Base-by-base conservation (phyloP, 2,329 filamentous ascomycete genomes). In the Colletotrichum lentis region DNA sequence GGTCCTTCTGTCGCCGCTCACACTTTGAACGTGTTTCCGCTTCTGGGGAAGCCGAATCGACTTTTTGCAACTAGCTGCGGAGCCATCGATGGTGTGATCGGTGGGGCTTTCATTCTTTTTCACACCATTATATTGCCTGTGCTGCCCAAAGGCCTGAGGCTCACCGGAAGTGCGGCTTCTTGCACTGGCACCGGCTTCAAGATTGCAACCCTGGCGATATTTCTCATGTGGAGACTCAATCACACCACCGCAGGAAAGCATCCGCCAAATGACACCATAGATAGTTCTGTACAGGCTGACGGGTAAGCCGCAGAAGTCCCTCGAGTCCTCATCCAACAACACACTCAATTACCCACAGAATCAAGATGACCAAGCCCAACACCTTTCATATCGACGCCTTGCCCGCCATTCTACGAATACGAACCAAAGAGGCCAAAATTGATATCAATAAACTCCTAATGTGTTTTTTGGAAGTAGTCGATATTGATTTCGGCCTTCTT, bases 61-160 rank as follows among this genome's bases (percentile, higher is more conserved):
- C 31, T 35, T 16, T 16, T 44, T 46, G 44, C 47, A 41, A 31
- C 20, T 35, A 18, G 12, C 41, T 31, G 64, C 52, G 64, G 64
- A 49, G 50, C 61, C 54, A 46, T 20, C 53, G 64, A 67, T 67
- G 64, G 54, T 64, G 64, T 59, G 60, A 67, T 67, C 64, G 22
- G 61, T 31, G 47, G 2, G 49, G 64, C 64, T 64, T 59, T 46
- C 24, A 24, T 24, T 24, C 4, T 55, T 67, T 67, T 64, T 59
- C 47, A 49, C 18, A n/a, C 53, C 27, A 31, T 20, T 54, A 64
- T 47, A 39, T 44, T 59, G 22, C 35, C 31, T 59, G 24, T 11
- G 8, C 7, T 18, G 46, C 49, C 41, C 60, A 14, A 64, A 46
- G 39, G 11, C 46, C 58, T 31, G 47, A 53, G 24, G n/a, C 10